These are phyloP conservation scores for Malassezia furfur DNA, from an alignment of 1,284 basidiomycete genomes.

Conservation along the genomic window DNA sequence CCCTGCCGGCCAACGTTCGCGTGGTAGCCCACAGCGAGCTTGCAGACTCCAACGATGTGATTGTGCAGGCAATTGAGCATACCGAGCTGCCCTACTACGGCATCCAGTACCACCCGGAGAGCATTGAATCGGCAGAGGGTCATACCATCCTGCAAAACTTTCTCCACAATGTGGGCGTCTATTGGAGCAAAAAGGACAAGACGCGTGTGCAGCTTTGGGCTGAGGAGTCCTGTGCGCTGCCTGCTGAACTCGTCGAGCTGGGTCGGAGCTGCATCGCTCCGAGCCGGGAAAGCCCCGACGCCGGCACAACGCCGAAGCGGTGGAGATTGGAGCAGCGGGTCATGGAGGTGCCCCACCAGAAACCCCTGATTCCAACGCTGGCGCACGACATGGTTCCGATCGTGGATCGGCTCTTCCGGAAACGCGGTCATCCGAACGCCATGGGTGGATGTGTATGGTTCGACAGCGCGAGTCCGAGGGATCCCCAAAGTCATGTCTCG, in stretches of 20 bases:
- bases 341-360: not conserved
- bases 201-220: constrained; percentile 1
- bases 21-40: constrained; percentile 49
- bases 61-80: constrained; percentile 41
- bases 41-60: constrained; percentile 6
- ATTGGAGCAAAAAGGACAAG: constrained; percentile 20
- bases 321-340: not conserved
- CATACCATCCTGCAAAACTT: constrained; percentile 35
- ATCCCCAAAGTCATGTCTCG: constrained; percentile 25
- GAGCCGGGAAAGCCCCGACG: not conserved
- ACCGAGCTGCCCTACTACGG: constrained; percentile 62
- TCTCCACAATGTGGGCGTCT: constrained; percentile 21
- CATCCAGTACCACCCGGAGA: constrained; percentile 85
- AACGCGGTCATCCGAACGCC: not conserved
- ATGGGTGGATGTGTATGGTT: constrained; percentile 17
- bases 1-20: constrained; percentile 50
- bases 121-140: constrained; percentile 33
- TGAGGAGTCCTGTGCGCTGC: not conserved
- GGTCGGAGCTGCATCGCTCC: constrained; percentile 9
- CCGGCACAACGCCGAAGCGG: not conserved
- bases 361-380: not conserved
- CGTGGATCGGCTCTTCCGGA: constrained; percentile 6
- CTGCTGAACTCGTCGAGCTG: not conserved
- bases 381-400: not conserved
- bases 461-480: constrained; percentile 18